A percentile compares a stretch with the other conserved stretches of the same genome.
These are phyloP conservation scores for Orbilia ellipsospora DNA, from an alignment of 2,329 filamentous ascomycete species.

Conservation along the genomic window DNA sequence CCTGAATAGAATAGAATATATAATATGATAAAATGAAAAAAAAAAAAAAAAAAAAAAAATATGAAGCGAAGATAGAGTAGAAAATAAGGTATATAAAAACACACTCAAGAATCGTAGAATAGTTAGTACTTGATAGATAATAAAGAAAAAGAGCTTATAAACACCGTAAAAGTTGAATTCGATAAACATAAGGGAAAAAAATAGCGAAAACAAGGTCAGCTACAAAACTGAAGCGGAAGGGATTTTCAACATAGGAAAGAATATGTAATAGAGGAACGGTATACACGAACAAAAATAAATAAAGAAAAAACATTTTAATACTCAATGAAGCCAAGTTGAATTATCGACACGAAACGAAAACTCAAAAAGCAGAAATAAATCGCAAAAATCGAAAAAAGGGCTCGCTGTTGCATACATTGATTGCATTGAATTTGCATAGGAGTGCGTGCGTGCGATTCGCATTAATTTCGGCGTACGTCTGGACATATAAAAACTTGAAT, in stretches of 20 bases:
- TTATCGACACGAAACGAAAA: conserved; percentile 48
- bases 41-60: too few species aligned
- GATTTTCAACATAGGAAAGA: conserved; percentile 49
- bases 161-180: conserved; percentile 11
- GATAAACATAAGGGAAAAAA: conserved; percentile 15
- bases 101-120: neutral
- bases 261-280: conserved; percentile 27
- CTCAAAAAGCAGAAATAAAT: conserved; percentile 15
- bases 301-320: neutral
- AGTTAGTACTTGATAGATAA: conserved; percentile 1
- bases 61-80: too few species aligned
- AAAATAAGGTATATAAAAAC: too few species aligned
- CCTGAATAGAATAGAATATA: neutral
- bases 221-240: conserved; percentile 31
- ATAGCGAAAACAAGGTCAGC: neutral
- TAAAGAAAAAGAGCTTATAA: conserved; percentile 15
- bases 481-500: conserved; percentile 40
- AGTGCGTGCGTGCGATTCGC: conserved; percentile 28
- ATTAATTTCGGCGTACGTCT: conserved; percentile 47
- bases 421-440: conserved; percentile 2
- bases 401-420: conserved; percentile 29
- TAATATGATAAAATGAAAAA: too few species aligned
- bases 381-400: conserved; percentile 16
- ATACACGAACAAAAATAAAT: conserved; percentile 24
- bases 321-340: conserved; percentile 11